phyloP scores from a whole-genome alignment of 1,284 basidiomycete species.

The Tranzscheliella williamsii region DNA sequence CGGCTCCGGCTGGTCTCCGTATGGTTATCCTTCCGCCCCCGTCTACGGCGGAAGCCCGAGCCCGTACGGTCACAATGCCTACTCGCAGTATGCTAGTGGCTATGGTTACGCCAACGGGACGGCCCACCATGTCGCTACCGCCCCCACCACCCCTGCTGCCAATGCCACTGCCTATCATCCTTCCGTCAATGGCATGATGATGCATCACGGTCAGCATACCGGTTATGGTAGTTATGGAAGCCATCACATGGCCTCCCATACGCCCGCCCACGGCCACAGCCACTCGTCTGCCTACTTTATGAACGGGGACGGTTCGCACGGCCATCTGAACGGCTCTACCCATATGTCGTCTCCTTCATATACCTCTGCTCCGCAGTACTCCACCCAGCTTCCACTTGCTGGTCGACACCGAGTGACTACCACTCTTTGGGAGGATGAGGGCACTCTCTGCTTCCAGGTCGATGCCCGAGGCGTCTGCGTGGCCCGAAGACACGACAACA shows the following conservation, averaged over 20 bases:
- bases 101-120: constrained; percentile 40
- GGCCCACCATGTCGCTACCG: constrained; percentile 27
- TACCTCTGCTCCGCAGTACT: constrained; percentile 52
- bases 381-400: constrained; percentile 52
- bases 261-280: constrained; percentile 33
- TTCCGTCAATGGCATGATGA: constrained; percentile 41
- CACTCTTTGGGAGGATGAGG: constrained; percentile 60
- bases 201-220: constrained; percentile 42
- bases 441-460: constrained; percentile 60
- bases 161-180: constrained; percentile 27
- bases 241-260: constrained; percentile 41
- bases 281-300: constrained; percentile 42
- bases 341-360: constrained; percentile 49
- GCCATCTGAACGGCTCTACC: constrained; percentile 37
- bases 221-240: constrained; percentile 32
- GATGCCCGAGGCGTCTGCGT: constrained; percentile 59
- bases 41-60: constrained; percentile 38
- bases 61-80: constrained; percentile 41
- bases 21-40: constrained; percentile 39
- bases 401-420: constrained; percentile 59
- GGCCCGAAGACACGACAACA: constrained; percentile 59
- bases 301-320: constrained; percentile 40
- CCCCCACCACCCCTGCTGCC: constrained; percentile 36
- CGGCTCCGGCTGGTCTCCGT: constrained; percentile 42
- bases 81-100: constrained; percentile 40